Evolutionary conservation across 202 grass and related monocot species (phyloP), one percentile per base, ranked within the genome.

Genomic region (Setaria viridis): DNA sequence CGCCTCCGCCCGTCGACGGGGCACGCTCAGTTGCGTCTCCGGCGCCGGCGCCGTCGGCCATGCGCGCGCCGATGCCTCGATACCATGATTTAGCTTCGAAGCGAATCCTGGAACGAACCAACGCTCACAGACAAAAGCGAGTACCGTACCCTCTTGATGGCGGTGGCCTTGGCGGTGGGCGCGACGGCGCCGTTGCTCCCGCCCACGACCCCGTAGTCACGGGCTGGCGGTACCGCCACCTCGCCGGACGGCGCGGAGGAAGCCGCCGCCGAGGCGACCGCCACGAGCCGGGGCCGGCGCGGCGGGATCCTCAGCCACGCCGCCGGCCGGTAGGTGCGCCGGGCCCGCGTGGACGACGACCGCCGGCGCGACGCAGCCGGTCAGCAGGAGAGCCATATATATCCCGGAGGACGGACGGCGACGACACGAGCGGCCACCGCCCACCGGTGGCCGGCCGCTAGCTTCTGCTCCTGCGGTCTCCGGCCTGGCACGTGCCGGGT

Each of bases 71-170:
- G 25, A 8, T 46, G 45, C 45, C 47, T 49, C 47, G 15, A 16
- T 4, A 46, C 9, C 43, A 46, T 46, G 8, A 46, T 9, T n/a
- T 4, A 4, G 25, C 20, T 21, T 14, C 42, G 49, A 37, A 20
- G 20, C 50, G 9, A 29, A n/a, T 43, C 55, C 53, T 56, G 82
- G 30, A 67, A 55, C 25, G 25, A 25, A 25, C 25, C 25, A 25
- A 25, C 25, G 25, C 39, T 33, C 35, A 33, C 13, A 3, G 70
- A 49, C 3, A 3, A 68, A 71, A 33, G 57, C 4, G 29, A 6
- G 14, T 0, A 0, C 9, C 74, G 66, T 7, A 98, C 95, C 91
- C 86, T 84, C 88, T 98, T 93, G 77, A 98, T 25, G 25, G 25
- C 25, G 25, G 25, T 25, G 25, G 25, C 25, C 25, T 51, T 83